Evolutionary conservation across 352 stramenopile species (phyloP), one percentile per base, ranked within the genome.

Genomic region (Pythium coloratum): DNA sequence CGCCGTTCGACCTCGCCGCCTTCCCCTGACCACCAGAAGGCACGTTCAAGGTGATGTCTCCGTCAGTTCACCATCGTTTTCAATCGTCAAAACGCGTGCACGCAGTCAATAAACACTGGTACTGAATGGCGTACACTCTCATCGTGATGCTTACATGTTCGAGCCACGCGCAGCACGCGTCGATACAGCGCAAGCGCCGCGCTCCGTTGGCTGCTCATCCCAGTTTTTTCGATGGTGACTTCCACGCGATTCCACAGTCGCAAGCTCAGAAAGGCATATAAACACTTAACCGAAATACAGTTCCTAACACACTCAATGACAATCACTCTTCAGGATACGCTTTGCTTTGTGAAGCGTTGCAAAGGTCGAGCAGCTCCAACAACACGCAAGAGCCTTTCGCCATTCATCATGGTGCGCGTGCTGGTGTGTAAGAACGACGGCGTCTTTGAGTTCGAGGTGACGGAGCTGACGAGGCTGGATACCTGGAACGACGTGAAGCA

Each of bases 351-450:
- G 38, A 46, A 46, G 38, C 38, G 38, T 46, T 46, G 38, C 38
- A n/a, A 18, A 46, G 38, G 16, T 3, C 38, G 38, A n/a, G 38
- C 9, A 46, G 38, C 38, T 46, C 38, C 2, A 46, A 6, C 13
- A 46, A 24, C 20, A 24, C 38, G 38, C 9, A n/a, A 18, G 13
- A 24, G 20, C 20, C 20, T 24, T 24, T 10, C 12, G 26, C 18
- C 6, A 54, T 14, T 12, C 24, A 53, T 14, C 24, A 81, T 76
- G 59, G 82, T 90, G 77, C 76, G 69, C 26, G 81, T 91, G 53
- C 54, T 89, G 49, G 81, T 91, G 32, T 91, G 85, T 70, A 91
- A 91, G 80, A 93, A 93, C 71, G 81, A 91, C 68, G 82, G 82
- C 44, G 78, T 76, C 66, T 89, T 91, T 62, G 82, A 93, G 72